phyloP scores from a whole-genome alignment of 345 rosid genomes.

The Syzygium aqueum region DNA sequence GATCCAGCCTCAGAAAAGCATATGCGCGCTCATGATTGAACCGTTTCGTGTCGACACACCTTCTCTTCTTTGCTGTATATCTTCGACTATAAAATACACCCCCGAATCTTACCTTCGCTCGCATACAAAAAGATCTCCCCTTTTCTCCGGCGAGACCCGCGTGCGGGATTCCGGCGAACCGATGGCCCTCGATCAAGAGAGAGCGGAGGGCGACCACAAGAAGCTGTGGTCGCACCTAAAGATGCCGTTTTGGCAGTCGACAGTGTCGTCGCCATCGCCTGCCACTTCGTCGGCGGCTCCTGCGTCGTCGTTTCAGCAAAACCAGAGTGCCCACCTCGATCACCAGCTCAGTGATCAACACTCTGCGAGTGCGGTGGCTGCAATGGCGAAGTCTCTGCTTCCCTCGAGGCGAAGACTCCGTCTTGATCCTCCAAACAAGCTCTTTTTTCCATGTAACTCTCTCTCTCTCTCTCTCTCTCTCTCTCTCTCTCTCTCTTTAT shows the following conservation, averaged over 20 bases:
- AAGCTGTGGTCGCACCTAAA: constrained; percentile 33
- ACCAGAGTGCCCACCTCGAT: constrained; percentile 23
- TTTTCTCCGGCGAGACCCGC: neutral
- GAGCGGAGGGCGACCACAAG: constrained; percentile 15
- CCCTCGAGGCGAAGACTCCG: constrained; percentile 62
- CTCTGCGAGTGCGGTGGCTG: constrained; percentile 27
- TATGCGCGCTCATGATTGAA: neutral
- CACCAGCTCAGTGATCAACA: constrained; percentile 11
- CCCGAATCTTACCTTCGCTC: neutral
- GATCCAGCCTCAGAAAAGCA: neutral
- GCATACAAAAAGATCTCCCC: neutral
- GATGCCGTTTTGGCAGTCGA: constrained; percentile 55
- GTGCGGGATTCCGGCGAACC: neutral
- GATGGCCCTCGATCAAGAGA: constrained; percentile 30
- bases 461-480: neutral
- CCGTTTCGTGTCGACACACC: neutral
- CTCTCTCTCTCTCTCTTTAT: neutral
- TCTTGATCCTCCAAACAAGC: constrained; percentile 70
- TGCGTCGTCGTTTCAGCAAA: constrained; percentile 15
- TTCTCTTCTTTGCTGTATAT: neutral
- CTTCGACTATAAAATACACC: neutral
- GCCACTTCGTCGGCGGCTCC: constrained; percentile 20
- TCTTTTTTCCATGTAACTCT: constrained; percentile 57
- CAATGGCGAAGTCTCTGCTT: constrained; percentile 55
- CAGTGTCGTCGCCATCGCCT: constrained; percentile 18